phyloP scores from a whole-genome alignment of 1,284 basidiomycete species.

The Athelia sp. region DNA sequence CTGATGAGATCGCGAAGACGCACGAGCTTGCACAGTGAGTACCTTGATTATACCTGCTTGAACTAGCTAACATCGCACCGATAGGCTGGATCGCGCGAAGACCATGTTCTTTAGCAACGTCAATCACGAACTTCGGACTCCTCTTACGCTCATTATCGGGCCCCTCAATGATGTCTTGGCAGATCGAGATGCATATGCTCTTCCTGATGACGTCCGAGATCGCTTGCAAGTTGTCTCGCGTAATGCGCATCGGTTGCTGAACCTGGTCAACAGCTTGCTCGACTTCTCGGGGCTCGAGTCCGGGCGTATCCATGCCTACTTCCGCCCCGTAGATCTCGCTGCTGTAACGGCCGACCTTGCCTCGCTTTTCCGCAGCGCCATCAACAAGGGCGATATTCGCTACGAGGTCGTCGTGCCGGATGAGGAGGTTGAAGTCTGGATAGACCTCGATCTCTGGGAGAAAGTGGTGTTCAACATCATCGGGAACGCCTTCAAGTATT shows the following conservation, averaged over 20 bases:
- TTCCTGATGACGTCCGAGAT: constrained; percentile 12
- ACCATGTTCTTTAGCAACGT: constrained; percentile 26
- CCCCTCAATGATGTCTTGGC: constrained; percentile 18
- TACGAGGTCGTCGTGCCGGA: background rate
- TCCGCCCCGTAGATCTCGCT: constrained; percentile 19
- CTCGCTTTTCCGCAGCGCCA: constrained; percentile 22
- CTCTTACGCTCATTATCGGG: constrained; percentile 23
- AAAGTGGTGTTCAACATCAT: constrained; percentile 27
- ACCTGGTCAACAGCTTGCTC: constrained; percentile 25
- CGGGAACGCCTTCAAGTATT: constrained; percentile 27
- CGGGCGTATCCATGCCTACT: constrained; percentile 18
- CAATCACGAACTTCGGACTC: constrained; percentile 25
- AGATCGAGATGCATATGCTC: background rate
- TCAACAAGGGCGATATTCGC: constrained; percentile 20
- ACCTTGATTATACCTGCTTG: no score
- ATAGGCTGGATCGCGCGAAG: constrained; percentile 25
- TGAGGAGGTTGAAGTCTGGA: constrained; percentile 8
- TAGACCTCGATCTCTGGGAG: constrained; percentile 27
- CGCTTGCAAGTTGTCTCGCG: constrained; percentile 18
- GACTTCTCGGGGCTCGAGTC: constrained; percentile 23
- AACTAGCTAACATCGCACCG: background rate
- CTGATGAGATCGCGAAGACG: constrained; percentile 17
- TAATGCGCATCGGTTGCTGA: constrained; percentile 19
- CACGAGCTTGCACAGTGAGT: constrained; percentile 15
- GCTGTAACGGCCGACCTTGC: constrained; percentile 21